Percentiles rank a stretch among this genome's conserved stretches.
phyloP scores from a whole-genome alignment of 164 flowering plant genomes.

The Vitis rotundifolia region DNA sequence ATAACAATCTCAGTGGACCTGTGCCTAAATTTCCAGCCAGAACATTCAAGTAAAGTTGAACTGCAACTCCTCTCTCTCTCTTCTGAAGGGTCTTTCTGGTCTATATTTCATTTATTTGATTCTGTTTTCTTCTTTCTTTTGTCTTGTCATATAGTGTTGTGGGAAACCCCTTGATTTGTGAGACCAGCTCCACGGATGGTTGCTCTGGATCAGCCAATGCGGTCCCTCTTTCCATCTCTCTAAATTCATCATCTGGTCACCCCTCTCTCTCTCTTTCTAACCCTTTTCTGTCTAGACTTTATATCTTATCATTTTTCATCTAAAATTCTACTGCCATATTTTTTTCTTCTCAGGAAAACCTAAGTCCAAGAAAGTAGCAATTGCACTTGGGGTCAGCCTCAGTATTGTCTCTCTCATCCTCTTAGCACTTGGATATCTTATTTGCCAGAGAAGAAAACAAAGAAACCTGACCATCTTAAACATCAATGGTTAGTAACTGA shows the following conservation, averaged over 20 bases:
- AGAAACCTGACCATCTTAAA: constrained; percentile 39
- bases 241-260: constrained; percentile 55
- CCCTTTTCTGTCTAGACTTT: neutral
- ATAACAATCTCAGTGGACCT: constrained; percentile 86
- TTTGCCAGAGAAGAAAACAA: constrained; percentile 51
- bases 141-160: constrained; percentile 42
- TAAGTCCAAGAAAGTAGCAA: constrained; percentile 57
- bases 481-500: constrained; percentile 52
- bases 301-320: neutral
- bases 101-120: neutral
- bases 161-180: constrained; percentile 79
- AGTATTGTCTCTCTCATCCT: constrained; percentile 37
- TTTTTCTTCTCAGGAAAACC: constrained; percentile 36
- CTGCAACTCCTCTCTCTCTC: neutral
- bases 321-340: no score
- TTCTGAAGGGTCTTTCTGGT: neutral
- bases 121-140: neutral
- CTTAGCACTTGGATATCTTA: constrained; percentile 30
- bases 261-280: neutral
- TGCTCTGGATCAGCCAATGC: constrained; percentile 56
- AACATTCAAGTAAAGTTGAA: constrained; percentile 69
- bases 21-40: constrained; percentile 78
- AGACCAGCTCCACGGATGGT: constrained; percentile 42
- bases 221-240: constrained; percentile 44
- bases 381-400: constrained; percentile 67